Conservation (phyloP, 768 basidiomycete species). For the Suillus fuscotomentosus region DNA sequence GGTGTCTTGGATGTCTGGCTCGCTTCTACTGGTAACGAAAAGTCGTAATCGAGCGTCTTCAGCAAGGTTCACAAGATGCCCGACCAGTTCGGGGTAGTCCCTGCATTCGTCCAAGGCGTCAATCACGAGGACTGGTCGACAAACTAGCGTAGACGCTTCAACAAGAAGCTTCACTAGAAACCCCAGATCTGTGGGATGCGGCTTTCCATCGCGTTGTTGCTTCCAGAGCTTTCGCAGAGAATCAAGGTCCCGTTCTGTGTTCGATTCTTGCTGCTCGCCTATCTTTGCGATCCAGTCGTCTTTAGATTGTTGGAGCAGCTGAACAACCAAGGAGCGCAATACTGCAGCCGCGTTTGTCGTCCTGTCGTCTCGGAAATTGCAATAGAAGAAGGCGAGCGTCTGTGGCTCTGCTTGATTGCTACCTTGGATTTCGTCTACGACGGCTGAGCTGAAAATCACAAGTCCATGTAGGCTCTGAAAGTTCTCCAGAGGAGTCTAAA, state of each 20-base stretch:
- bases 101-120: constrained; percentile 17
- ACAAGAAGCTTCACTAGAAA: neutral
- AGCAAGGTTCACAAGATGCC: neutral
- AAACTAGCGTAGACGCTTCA: neutral
- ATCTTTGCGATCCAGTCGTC: neutral
- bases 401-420: neutral
- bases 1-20: neutral
- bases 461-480: neutral
- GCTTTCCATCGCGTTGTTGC: neutral
- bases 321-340: constrained; percentile 17
- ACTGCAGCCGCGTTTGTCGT: constrained; percentile 9
- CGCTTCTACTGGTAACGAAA: constrained; percentile 8
- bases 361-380: constrained; percentile 16
- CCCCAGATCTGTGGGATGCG: neutral
- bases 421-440: neutral
- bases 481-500: neutral
- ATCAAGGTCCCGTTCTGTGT: neutral
- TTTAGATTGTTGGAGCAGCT: constrained; percentile 8
- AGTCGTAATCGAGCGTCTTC: constrained; percentile 2
- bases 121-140: constrained; percentile 6
- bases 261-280: neutral
- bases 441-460: constrained; percentile 1
- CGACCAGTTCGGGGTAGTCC: neutral
- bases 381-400: constrained; percentile 16
- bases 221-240: neutral